Base-by-base conservation (phyloP, 2,329 filamentous ascomycete species). In the Nigrograna mackinnonii region DNA sequence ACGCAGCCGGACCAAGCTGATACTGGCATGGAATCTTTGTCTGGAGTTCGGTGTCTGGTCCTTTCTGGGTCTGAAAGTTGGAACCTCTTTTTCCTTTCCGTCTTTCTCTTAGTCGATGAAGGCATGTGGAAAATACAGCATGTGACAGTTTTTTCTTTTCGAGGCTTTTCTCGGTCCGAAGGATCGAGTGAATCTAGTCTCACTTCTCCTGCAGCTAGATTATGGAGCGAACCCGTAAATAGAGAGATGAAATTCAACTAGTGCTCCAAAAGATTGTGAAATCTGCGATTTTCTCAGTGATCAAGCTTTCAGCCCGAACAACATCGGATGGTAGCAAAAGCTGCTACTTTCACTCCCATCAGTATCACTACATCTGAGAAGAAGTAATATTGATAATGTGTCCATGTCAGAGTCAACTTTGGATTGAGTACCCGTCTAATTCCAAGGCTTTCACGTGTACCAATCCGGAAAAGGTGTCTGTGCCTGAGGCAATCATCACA, bases 41-140 rank as follows among this genome's bases (percentile, higher is more conserved):
- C 12, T 44, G 59, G 58, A 54, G 58, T 57, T 39, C 37, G 59
- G 59, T 55, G 59, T 63, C 53, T 46, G 41, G 49, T 47, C 6
- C 47, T 52, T 46, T 48, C 39, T 41, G 35, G 39, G 43, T 46
- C 47, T 35, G 50, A 49, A 52, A 46, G 49, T 57, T 44, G 18
- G 20, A 36, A 44, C 50, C 52, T 62, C 40, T 58, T 49, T 58
- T 42, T 51, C 48, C 46, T 53, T 56, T 51, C 43, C 50, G 53
- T 54, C 53, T 50, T 45, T 30, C 11, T 36, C 24, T 13, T 28
- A 30, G 14, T n/a, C 12, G 16, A 24, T 42, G 39, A n/a, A 19
- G 14, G 34, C n/a, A 16, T n/a, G n/a, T n/a, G 16, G 22, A n/a
- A 26, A 19, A 24, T 12, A 12, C 30, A 31, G 22, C 21, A 36